Evolutionary conservation across 257 asterid species (phyloP).

Genomic region (Salvia hispanica): DNA sequence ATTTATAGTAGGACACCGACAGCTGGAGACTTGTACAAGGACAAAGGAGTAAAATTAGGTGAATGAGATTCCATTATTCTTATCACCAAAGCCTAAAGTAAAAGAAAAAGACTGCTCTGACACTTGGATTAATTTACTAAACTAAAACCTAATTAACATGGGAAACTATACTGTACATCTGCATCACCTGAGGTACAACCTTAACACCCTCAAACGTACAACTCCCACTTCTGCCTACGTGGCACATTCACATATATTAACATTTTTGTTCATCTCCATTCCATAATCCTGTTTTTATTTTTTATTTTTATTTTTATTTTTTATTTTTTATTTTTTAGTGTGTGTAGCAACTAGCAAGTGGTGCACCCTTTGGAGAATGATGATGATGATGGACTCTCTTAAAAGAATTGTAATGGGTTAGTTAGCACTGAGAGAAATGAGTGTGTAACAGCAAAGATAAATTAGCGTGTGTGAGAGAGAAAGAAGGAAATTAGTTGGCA

Average conservation of each 20-base stretch:
- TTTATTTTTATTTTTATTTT: no score
- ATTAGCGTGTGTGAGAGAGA: conserved; percentile 24
- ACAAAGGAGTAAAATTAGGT: conserved; percentile 55
- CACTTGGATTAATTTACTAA: conserved; percentile 34
- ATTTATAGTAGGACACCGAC: conserved; percentile 10
- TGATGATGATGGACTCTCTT: conserved; percentile 39
- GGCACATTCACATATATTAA: background rate
- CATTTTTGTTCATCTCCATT: background rate
- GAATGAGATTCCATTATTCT: conserved; percentile 65
- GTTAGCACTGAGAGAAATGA: conserved; percentile 69
- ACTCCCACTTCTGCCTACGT: background rate
- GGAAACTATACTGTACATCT: conserved; percentile 34
- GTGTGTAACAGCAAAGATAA: conserved; percentile 86
- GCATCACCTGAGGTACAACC: conserved; percentile 27
- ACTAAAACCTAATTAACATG: conserved; percentile 17
- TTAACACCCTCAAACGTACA: conserved; percentile 30
- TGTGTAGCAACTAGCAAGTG: background rate
- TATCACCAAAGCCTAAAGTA: conserved; percentile 41
- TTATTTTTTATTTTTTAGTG: no score
- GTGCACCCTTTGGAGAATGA: conserved; percentile 29
- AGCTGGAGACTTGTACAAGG: conserved; percentile 48
- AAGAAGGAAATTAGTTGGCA: conserved; percentile 51
- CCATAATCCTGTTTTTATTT: no score
- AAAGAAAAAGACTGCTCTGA: conserved; percentile 63
- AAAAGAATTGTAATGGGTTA: conserved; percentile 53